A percentile compares a stretch with the other conserved stretches of the same genome.
Evolutionary conservation across 1,139 yeast genomes (phyloP).

Genomic region (Meyerozyma athensensis): DNA sequence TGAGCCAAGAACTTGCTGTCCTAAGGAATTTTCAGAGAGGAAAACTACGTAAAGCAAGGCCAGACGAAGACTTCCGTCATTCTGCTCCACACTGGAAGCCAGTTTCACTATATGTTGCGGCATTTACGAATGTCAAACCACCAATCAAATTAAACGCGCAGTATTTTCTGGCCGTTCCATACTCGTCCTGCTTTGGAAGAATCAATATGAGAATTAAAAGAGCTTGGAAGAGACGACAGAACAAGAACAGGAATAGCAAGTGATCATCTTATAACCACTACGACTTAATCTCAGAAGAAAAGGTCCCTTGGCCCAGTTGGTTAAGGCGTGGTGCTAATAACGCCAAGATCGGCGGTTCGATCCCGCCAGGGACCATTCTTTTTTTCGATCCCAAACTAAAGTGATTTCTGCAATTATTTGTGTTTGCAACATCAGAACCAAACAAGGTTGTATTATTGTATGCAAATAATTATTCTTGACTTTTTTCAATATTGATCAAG

Average conservation of each 20-base stretch:
- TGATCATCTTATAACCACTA: background rate
- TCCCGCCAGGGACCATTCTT: conserved; percentile 74
- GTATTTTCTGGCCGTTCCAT: conserved; percentile 23
- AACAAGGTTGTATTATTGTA: too few species aligned
- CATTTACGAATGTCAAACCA: conserved; percentile 28
- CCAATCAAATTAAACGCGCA: conserved; percentile 19
- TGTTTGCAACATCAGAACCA: too few species aligned
- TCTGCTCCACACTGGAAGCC: conserved; percentile 26
- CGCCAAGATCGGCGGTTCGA: conserved; percentile 84
- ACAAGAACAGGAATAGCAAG: background rate
- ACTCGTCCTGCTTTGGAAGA: conserved; percentile 33
- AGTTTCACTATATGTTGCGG: conserved; percentile 31
- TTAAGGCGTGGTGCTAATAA: conserved; percentile 88
- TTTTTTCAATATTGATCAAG: background rate
- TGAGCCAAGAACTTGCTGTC: background rate
- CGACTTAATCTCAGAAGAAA: background rate
- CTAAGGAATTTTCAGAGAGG: background rate
- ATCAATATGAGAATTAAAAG: conserved; percentile 35
- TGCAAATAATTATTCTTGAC: background rate
- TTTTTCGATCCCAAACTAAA: conserved; percentile 15
- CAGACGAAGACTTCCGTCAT: background rate
- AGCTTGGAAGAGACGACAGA: conserved; percentile 30
- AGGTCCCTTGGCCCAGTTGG: conserved; percentile 88
- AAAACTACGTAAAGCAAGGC: background rate
- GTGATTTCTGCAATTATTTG: too few species aligned